Base-by-base conservation (phyloP, 371 early-diverging fungal species). In the Catenaria anguillulae region DNA sequence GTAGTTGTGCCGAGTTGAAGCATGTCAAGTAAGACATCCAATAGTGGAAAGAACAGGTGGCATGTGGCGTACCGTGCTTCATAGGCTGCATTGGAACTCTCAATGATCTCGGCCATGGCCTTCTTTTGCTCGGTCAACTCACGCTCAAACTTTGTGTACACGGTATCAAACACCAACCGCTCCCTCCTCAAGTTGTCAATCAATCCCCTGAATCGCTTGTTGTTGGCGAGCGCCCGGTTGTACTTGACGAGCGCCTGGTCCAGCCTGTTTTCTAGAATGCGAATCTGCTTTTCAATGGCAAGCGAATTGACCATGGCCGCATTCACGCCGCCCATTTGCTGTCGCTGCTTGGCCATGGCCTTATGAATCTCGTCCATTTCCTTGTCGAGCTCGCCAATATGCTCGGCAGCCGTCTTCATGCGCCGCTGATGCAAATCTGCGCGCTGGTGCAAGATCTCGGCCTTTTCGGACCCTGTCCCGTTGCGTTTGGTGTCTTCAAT, bases 191-290 rank as follows among this genome's bases (percentile, higher is more conserved):
- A 65, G 60, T 75, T 73, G 63, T 78, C 78, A 29, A 80, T 78
- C 15, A 67, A 64, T 5, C 63, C 64, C 4, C 81, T 69, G 34
- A 78, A 55, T 10, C 64, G 56, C 67, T 77, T 79, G 67, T 80
- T 80, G 48, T 72, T 72, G 0, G 79, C 77, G 0, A 80, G 66
- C 0, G 77, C 69, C 56, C 77, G 76, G 70, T 77, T 78, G 65
- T 75, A 80, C 63, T 77, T 77, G 42, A 78, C 70, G 17, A 80
- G 68, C 0, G 79, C 75, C 69, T 79, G 77, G 64, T 79, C 77
- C n/a, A 79, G 68, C 52, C 80, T 56, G 64, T 77, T 79, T 60
- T 79, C 80, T 34, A 79, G 70, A 10, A 76, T 70, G 12, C 71
- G 62, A 24, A 77, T 74, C 62, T 79, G 79, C 65, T 79, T 79